A percentile compares a stretch with the other conserved stretches of the same genome.
These are phyloP conservation scores for Hygrophorus russula DNA, from an alignment of 768 basidiomycete genomes.

Conservation along the genomic window DNA sequence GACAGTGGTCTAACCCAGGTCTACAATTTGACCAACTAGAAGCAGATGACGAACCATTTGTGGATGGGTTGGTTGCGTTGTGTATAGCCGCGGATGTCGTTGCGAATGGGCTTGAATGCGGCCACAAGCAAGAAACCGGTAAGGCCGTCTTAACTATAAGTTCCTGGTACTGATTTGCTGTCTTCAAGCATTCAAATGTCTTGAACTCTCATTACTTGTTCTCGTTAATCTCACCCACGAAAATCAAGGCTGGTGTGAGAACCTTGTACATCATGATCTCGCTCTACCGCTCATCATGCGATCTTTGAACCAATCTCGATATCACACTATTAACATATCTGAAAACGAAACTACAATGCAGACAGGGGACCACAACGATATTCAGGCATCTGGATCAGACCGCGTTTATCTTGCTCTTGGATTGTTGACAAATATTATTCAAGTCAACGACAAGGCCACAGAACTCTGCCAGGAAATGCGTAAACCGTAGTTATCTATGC, in stretches of 20 bases:
- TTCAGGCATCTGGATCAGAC: constrained; percentile 39
- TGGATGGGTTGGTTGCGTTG: constrained; percentile 37
- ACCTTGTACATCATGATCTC: constrained; percentile 34
- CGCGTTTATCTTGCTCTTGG: constrained; percentile 65
- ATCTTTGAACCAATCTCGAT: constrained; percentile 28
- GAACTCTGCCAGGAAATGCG: constrained; percentile 34
- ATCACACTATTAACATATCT: constrained; percentile 12
- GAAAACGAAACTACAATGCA: constrained; percentile 1
- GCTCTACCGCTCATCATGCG: constrained; percentile 38
- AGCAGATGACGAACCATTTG: constrained; percentile 26
- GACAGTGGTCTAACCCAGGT: constrained; percentile 31
- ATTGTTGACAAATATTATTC: constrained; percentile 66
- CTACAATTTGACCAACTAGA: constrained; percentile 5
- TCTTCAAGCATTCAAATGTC: constrained; percentile 30
- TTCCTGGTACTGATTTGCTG: background rate
- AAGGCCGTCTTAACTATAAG: constrained; percentile 6
- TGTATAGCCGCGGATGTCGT: constrained; percentile 33
- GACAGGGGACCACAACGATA: constrained; percentile 13
- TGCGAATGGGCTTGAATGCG: constrained; percentile 6
- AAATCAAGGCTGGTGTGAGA: constrained; percentile 42
- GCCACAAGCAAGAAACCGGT: background rate
- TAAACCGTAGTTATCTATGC: constrained; percentile 14
- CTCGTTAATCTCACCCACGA: constrained; percentile 65
- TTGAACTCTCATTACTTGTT: constrained; percentile 50
- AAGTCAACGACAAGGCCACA: constrained; percentile 40